Percentiles rank a stretch among this genome's conserved stretches.
These are phyloP conservation scores for Selaginella tamariscina DNA, from an alignment of 75 land plant genomes.

Conservation along the genomic window DNA sequence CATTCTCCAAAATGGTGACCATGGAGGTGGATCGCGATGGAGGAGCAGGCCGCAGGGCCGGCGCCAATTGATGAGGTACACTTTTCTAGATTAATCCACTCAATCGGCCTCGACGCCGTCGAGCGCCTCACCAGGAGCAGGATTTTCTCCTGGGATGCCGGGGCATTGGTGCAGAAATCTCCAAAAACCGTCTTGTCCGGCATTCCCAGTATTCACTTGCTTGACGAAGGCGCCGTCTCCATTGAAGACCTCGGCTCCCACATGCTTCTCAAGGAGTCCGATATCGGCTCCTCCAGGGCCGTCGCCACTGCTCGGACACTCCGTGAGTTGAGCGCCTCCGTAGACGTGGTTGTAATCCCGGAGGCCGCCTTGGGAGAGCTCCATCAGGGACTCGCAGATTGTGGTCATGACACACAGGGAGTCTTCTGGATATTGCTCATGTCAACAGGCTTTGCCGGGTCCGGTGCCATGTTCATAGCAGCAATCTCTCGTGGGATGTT, in stretches of 20 bases:
- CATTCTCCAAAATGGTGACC: conserved; percentile 25
- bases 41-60: conserved; percentile 12
- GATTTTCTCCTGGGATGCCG: conserved; percentile 33
- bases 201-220: conserved; percentile 26
- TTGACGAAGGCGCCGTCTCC: conserved; percentile 30
- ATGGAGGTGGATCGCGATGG: conserved; percentile 33
- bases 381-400: conserved; percentile 15
- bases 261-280: conserved; percentile 28
- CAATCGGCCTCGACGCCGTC: conserved; percentile 30
- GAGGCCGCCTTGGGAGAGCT: conserved; percentile 15
- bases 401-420: conserved; percentile 28
- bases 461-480: conserved; percentile 23
- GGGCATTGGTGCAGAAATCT: conserved; percentile 39
- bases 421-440: conserved; percentile 23
- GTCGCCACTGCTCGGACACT: conserved; percentile 18
- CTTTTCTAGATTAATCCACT: conserved; percentile 37
- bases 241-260: conserved; percentile 29
- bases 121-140: conserved; percentile 17
- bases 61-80: conserved; percentile 27
- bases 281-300: conserved; percentile 34
- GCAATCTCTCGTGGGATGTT: conserved; percentile 31
- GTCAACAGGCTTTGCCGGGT: conserved; percentile 27
- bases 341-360: conserved; percentile 20
- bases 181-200: conserved; percentile 38
- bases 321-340: conserved; percentile 22